Evolutionary conservation across 805 yeast genomes (phyloP).

Genomic region (Saccharomycopsis sp.): DNA sequence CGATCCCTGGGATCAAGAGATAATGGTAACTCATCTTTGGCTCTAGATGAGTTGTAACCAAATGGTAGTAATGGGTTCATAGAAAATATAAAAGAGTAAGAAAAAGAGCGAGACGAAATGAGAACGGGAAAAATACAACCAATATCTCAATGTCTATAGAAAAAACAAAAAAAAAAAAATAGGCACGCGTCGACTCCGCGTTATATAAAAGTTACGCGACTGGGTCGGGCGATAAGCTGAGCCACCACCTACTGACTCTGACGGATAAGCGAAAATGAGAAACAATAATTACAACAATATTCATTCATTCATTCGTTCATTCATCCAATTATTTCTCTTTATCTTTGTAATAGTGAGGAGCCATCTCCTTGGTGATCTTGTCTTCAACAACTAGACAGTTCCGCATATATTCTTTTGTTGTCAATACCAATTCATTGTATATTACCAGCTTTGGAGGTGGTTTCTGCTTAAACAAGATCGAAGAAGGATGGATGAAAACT

Average conservation of each 20-base stretch:
- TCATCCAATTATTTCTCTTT: conserved; percentile 5
- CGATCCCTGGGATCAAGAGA: conserved; percentile 36
- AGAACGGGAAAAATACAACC: too few species aligned
- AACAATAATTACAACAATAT: too few species aligned
- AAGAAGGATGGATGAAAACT: conserved; percentile 84
- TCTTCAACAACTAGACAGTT: conserved; percentile 65
- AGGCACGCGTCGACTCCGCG: too few species aligned
- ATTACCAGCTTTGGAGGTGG: conserved; percentile 72
- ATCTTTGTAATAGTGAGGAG: conserved; percentile 44
- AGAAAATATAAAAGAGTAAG: too few species aligned
- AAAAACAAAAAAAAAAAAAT: too few species aligned
- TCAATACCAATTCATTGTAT: conserved; percentile 77
- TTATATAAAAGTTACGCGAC: too few species aligned
- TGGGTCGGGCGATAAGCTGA: too few species aligned
- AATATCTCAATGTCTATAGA: too few species aligned
- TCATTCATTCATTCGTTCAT: too few species aligned
- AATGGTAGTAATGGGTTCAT: conserved; percentile 37
- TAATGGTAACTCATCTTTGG: conserved; percentile 28
- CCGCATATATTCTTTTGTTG: conserved; percentile 85
- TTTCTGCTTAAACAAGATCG: conserved; percentile 52
- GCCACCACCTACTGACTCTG: too few species aligned
- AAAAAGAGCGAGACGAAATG: too few species aligned
- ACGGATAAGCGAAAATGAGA: too few species aligned
- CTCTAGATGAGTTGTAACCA: conserved; percentile 37
- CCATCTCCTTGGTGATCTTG: conserved; percentile 65